phyloP scores from a whole-genome alignment of 148 eudicot species.

The Rhododendron simsii region DNA sequence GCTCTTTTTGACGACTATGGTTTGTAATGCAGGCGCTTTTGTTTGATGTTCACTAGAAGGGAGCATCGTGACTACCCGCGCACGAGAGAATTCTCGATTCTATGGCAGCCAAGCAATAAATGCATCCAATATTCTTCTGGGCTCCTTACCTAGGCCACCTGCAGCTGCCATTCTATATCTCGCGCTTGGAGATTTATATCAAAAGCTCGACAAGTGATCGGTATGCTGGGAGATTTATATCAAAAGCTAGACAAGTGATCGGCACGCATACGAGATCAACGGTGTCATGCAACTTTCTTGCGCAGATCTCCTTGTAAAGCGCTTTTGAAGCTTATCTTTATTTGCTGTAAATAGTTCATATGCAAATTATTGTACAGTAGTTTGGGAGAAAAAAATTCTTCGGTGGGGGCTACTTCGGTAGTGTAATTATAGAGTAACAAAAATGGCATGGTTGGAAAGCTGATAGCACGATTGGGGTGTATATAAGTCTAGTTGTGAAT shows the following conservation, averaged over 20 bases:
- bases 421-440: neutral
- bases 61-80: constrained; percentile 65
- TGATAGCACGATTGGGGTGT: neutral
- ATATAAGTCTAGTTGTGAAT: neutral
- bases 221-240: no score
- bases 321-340: neutral
- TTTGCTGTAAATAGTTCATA: constrained; percentile 1
- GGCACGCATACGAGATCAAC: neutral
- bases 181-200: constrained; percentile 56
- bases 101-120: constrained; percentile 64
- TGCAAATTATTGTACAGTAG: neutral
- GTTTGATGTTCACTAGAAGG: constrained; percentile 85
- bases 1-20: neutral
- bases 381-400: neutral
- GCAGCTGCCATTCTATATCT: constrained; percentile 74
- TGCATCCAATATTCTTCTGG: constrained; percentile 67
- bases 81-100: constrained; percentile 56
- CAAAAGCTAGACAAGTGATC: no score
- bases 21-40: constrained; percentile 59
- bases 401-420: neutral
- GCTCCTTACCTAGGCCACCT: constrained; percentile 72
- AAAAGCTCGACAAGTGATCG: constrained; percentile 33
- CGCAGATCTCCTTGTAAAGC: neutral
- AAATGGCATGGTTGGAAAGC: neutral
- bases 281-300: neutral